A percentile compares a stretch with the other conserved stretches of the same genome.
Conservation (phyloP, 2,329 filamentous ascomycete species). For the Cytospora leucostoma region DNA sequence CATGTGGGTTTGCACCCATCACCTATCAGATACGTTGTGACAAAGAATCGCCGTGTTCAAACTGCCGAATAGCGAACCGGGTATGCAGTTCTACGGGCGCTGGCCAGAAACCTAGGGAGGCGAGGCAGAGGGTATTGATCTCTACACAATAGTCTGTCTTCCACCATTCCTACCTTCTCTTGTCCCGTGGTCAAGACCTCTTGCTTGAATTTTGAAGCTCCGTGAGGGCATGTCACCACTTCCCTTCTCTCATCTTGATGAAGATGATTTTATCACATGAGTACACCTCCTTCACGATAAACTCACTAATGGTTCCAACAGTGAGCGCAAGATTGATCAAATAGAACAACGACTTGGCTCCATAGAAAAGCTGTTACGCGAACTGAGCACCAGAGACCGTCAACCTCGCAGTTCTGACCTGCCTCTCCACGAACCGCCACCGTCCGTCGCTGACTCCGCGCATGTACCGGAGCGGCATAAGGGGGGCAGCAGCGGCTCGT, state of each 20-base stretch:
- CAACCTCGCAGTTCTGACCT: conserved; percentile 22
- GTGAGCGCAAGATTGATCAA: conserved; percentile 56
- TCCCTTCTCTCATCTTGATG: background rate
- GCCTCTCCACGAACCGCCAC: conserved; percentile 18
- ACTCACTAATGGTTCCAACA: conserved; percentile 32
- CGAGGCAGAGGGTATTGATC: conserved; percentile 58
- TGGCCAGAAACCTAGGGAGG: conserved; percentile 56
- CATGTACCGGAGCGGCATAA: conserved; percentile 2
- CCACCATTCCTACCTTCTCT: background rate
- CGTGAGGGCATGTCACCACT: background rate
- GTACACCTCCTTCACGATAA: background rate
- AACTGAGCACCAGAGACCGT: conserved; percentile 37
- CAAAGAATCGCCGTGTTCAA: conserved; percentile 59
- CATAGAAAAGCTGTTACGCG: conserved; percentile 47
- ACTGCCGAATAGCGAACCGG: conserved; percentile 56
- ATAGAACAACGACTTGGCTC: conserved; percentile 48
- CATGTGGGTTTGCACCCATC: background rate
- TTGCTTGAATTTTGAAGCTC: background rate
- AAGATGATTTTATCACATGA: background rate
- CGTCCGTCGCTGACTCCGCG: background rate
- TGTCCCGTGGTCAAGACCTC: background rate
- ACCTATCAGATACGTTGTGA: conserved; percentile 57
- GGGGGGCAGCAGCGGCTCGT: background rate
- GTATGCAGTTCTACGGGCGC: conserved; percentile 56
- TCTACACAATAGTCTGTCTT: conserved; percentile 60